phyloP scores from a whole-genome alignment of 768 basidiomycete species.

The Russula earlei region DNA sequence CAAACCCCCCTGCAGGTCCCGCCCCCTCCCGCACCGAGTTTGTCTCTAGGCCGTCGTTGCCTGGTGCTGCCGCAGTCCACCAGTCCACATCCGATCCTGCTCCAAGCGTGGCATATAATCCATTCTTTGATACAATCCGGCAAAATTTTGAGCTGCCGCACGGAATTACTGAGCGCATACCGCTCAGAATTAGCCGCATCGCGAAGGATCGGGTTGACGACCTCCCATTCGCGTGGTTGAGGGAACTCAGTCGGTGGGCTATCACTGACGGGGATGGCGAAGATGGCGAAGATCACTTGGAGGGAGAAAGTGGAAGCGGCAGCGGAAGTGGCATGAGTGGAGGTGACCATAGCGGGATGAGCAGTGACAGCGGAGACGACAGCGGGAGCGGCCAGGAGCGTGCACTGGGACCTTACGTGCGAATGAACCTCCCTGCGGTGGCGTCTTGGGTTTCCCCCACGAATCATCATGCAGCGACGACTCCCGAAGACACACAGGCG shows the following conservation, averaged over 20 bases:
- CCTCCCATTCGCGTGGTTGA: constrained; percentile 73
- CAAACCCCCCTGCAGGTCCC: not conserved
- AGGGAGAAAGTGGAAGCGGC: constrained; percentile 11
- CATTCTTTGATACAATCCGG: constrained; percentile 91
- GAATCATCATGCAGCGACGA: constrained; percentile 2
- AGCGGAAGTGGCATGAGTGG: constrained; percentile 14
- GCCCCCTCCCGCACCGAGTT: not conserved
- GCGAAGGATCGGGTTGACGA: constrained; percentile 43
- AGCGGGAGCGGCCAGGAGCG: constrained; percentile 6
- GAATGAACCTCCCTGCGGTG: not conserved
- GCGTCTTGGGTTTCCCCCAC: not conserved
- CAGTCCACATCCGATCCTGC: constrained; percentile 13
- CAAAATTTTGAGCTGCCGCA: constrained; percentile 75
- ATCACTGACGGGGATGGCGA: constrained; percentile 20
- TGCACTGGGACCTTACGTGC: not conserved
- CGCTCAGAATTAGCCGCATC: constrained; percentile 45
- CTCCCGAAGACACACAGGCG: constrained; percentile 27
- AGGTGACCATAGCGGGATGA: constrained; percentile 12
- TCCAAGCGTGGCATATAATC: constrained; percentile 50
- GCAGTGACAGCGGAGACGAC: constrained; percentile 14
- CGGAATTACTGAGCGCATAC: constrained; percentile 66
- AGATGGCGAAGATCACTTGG: constrained; percentile 14
- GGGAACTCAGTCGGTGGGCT: constrained; percentile 54
- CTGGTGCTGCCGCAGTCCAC: constrained; percentile 1
- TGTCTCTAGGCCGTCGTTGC: not conserved